phyloP scores from a whole-genome alignment of 139 green algal genomes.

The Ulvella scutata region DNA sequence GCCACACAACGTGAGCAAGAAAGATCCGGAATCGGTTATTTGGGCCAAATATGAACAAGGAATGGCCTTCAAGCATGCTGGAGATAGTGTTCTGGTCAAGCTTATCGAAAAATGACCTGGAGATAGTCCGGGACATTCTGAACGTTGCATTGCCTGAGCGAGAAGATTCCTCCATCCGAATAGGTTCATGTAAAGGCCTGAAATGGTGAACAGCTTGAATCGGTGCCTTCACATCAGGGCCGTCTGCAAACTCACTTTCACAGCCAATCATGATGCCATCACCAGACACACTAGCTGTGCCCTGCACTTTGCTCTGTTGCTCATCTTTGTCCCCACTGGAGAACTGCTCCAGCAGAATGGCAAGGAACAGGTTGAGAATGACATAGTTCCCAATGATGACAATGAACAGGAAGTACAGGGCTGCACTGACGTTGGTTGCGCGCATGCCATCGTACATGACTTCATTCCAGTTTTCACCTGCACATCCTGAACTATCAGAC shows the following conservation, averaged over 20 bases:
- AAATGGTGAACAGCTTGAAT: not conserved
- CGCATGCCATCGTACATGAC: constrained; percentile 28
- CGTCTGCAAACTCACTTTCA: constrained; percentile 2
- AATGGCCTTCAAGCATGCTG: constrained; percentile 15
- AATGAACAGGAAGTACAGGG: constrained; percentile 35
- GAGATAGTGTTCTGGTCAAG: no score
- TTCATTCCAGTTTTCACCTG: constrained; percentile 25
- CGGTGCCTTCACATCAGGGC: not conserved
- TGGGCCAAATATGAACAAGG: constrained; percentile 19
- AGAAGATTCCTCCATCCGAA: not conserved
- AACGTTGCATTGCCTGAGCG: not conserved
- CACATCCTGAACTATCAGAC: no score
- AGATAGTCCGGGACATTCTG: constrained; percentile 1
- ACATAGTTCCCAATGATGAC: constrained; percentile 53
- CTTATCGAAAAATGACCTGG: no score
- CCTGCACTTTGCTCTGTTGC: constrained; percentile 3
- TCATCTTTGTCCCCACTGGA: constrained; percentile 4
- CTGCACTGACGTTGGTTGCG: constrained; percentile 4
- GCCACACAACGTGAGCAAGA: constrained; percentile 14
- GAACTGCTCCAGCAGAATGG: constrained; percentile 54
- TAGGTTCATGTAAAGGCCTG: not conserved
- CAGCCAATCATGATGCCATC: not conserved
- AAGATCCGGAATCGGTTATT: constrained; percentile 17
- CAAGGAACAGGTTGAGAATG: constrained; percentile 66
- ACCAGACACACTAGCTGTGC: constrained; percentile 1